These are phyloP conservation scores for Sequoia sempervirens DNA, from an alignment of 75 land plant genomes.

Conservation along the genomic window DNA sequence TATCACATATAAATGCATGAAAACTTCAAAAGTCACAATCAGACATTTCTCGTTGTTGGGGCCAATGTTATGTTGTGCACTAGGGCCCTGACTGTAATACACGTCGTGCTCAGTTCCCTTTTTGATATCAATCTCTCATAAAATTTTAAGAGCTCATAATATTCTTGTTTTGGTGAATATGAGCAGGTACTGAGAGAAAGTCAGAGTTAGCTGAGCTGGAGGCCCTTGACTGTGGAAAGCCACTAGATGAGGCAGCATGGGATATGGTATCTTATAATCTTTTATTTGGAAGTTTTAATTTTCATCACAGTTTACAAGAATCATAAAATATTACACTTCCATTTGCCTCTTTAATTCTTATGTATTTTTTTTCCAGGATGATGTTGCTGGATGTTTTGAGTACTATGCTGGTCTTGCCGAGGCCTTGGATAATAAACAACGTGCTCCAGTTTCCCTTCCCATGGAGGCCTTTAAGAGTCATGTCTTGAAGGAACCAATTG, in stretches of 20 bases:
- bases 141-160: not conserved
- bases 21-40: not conserved
- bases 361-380: constrained; percentile 67
- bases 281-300: not conserved
- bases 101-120: not conserved
- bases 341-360: not conserved
- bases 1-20: not conserved
- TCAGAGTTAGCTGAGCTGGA: constrained; percentile 81
- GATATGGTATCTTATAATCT: constrained; percentile 67
- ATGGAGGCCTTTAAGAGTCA: constrained; percentile 80
- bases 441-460: constrained; percentile 79
- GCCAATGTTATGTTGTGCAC: not conserved
- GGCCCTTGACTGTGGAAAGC: constrained; percentile 92
- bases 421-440: constrained; percentile 72
- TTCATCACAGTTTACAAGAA: not conserved
- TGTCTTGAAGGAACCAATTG: constrained; percentile 81
- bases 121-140: not conserved
- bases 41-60: not conserved
- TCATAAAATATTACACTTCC: not conserved
- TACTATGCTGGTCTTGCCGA: constrained; percentile 98
- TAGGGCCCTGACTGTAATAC: not conserved
- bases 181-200: constrained; percentile 80
- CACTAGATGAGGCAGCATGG: constrained; percentile 96
- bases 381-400: constrained; percentile 97
- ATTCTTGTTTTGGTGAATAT: not conserved